Conservation (phyloP, 345 rosid genomes). For the Brassica juncea region DNA sequence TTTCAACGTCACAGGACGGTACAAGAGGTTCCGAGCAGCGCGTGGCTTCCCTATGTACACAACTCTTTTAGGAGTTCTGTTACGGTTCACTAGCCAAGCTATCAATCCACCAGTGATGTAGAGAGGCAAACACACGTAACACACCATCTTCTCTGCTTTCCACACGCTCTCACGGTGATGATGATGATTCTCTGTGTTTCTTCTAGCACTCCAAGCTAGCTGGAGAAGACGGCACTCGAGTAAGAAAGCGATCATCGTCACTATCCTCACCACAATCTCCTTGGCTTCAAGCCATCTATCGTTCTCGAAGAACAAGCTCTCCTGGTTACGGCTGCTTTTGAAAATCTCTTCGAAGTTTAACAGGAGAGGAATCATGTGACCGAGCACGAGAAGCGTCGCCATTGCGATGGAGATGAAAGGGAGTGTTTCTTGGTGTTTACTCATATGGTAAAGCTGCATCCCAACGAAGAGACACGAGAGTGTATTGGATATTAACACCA, state of each 20-base stretch:
- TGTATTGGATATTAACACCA: conserved; percentile 75
- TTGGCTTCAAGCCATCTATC: conserved; percentile 88
- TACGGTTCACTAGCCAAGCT: conserved; percentile 57
- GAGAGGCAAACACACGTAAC: conserved; percentile 56
- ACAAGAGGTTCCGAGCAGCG: neutral
- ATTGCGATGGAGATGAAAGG: conserved; percentile 70
- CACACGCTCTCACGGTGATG: conserved; percentile 44
- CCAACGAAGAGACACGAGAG: conserved; percentile 71
- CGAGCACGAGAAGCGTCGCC: conserved; percentile 64
- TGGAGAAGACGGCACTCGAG: conserved; percentile 79
- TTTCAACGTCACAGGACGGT: conserved; percentile 11
- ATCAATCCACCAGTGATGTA: conserved; percentile 64
- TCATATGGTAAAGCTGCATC: conserved; percentile 74
- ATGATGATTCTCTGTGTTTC: conserved; percentile 31
- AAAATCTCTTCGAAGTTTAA: conserved; percentile 82
- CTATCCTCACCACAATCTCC: conserved; percentile 75
- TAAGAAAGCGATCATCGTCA: conserved; percentile 84
- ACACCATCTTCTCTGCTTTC: conserved; percentile 68
- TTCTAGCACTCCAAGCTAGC: conserved; percentile 70
- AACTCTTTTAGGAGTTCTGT: conserved; percentile 31
- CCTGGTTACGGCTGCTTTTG: conserved; percentile 43
- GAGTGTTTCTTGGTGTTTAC: conserved; percentile 63
- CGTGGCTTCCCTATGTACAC: conserved; percentile 35
- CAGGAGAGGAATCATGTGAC: conserved; percentile 79
- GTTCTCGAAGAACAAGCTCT: conserved; percentile 57